Evolutionary conservation across 441 rosid genomes (phyloP).

Genomic region (Pelargonium myrrhifolium): DNA sequence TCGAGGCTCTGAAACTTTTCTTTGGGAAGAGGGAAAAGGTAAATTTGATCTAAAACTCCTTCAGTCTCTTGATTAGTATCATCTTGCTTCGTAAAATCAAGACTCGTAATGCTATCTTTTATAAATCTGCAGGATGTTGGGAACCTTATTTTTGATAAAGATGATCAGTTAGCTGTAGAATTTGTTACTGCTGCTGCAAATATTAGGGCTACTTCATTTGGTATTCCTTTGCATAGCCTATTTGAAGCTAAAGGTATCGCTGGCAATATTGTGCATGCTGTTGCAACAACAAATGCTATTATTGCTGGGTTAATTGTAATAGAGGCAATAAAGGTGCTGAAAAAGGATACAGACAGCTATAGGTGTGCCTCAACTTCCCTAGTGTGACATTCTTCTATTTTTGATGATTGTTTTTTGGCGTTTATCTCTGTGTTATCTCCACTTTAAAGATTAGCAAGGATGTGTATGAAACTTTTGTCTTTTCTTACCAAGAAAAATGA

Average conservation of each 20-base stretch:
- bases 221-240: conserved; percentile 86
- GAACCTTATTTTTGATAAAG: conserved; percentile 85
- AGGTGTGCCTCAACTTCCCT: conserved; percentile 43
- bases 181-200: conserved; percentile 98
- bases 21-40: conserved; percentile 71
- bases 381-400: conserved; percentile 14
- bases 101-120: conserved; percentile 10
- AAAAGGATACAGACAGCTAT: conserved; percentile 50
- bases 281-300: conserved; percentile 94
- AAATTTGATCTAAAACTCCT: conserved; percentile 1
- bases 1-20: conserved; percentile 67
- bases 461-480: not conserved
- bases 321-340: conserved; percentile 91
- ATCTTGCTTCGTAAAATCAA: conserved; percentile 4
- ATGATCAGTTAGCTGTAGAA: conserved; percentile 95
- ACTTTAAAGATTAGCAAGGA: not conserved
- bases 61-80: conserved; percentile 9
- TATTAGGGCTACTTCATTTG: conserved; percentile 86
- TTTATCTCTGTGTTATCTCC: not conserved
- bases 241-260: conserved; percentile 99
- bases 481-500: not conserved
- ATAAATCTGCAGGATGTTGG: conserved; percentile 62
- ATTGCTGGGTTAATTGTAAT: conserved; percentile 91
- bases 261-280: conserved; percentile 95
- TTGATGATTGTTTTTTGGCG: not conserved